These are phyloP conservation scores for Diaporthe destruens DNA, from an alignment of 2,329 filamentous ascomycete species.

Conservation along the genomic window DNA sequence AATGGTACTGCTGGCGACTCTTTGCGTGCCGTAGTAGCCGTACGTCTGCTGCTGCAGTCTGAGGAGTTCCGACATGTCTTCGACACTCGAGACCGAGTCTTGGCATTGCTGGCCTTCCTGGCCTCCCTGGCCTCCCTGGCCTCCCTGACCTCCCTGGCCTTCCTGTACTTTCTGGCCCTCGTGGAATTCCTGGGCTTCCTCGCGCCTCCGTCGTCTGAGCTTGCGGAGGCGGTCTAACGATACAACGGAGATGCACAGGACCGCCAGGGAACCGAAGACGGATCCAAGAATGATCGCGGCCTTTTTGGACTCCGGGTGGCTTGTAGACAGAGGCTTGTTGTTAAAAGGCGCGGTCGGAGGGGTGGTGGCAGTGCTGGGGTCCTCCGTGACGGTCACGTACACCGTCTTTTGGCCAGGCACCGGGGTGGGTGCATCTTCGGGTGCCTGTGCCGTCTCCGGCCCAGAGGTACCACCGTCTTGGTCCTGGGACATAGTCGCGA, in stretches of 20 bases:
- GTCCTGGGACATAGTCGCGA: background rate
- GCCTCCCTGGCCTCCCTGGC: background rate
- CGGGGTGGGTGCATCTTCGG: background rate
- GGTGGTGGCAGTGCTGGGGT: background rate
- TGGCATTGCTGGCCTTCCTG: background rate
- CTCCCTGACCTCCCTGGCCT: too few species aligned
- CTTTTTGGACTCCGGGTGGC: background rate
- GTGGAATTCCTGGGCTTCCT: background rate
- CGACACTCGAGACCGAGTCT: background rate
- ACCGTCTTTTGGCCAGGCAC: slow-evolving; percentile 14
- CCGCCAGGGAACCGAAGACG: background rate
- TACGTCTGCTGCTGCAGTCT: slow-evolving; percentile 15
- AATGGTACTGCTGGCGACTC: background rate
- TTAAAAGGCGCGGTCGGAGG: background rate
- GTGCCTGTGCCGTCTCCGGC: too few species aligned
- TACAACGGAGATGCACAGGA: background rate
- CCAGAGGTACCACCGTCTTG: background rate
- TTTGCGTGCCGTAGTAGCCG: slow-evolving; percentile 26
- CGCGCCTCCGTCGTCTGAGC: background rate
- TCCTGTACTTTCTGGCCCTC: too few species aligned
- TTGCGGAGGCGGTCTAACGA: background rate
- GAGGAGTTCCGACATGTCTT: slow-evolving; percentile 22
- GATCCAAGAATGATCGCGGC: slow-evolving; percentile 18
- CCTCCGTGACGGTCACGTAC: slow-evolving; percentile 2
- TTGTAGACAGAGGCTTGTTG: background rate